Base-by-base conservation (phyloP, 768 basidiomycete species). In the Termitomyces sp. region DNA sequence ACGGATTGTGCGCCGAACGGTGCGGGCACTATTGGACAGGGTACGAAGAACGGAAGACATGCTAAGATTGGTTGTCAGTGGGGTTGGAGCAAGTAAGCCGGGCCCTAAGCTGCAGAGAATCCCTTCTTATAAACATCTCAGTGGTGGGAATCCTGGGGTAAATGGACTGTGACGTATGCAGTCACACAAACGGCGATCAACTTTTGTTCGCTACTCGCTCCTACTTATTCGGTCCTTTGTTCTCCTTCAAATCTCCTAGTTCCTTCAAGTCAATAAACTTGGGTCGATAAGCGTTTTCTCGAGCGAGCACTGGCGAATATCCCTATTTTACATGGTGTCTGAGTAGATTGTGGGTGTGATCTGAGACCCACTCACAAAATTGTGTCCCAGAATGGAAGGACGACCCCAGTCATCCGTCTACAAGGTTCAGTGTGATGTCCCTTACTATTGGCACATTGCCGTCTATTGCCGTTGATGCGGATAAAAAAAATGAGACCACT, bases 31-130 rank as follows among this genome's bases (percentile, higher is more conserved):
- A 8, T 58, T 61, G 36, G 71, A 61, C 36, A 71, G 42, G 53
- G 66, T 57, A 53, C 69, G 72, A 45, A 76, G 60, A 45, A 64
- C 39, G 48, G 60, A 68, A 48, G 73, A 74, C 71, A 77, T 77
- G 51, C 51, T 55, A 58, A 45, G 22, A 48, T 37, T 24, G 16
- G 36, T 26, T 39, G 33, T 44, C 24, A 52, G 49, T 59, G 58
- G 53, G 51, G 37, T 51, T 37, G 47, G 37, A 39, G 54, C 44
- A 55, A 49, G 33, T 48, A 33, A 36, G 42, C 48, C 56, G 47
- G 50, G 26, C 30, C 13, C 43, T 30, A 13, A 32, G 22, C 18
- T 20, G 30, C 42, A 26, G 30, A 36, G 33, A 56, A 33, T 44
- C n/a, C 61, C 43, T 45, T 55, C 40, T 64, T 62, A 60, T 65